These are phyloP conservation scores for Rhizoctonia solani DNA, from an alignment of 1,284 basidiomycete species.

Conservation along the genomic window DNA sequence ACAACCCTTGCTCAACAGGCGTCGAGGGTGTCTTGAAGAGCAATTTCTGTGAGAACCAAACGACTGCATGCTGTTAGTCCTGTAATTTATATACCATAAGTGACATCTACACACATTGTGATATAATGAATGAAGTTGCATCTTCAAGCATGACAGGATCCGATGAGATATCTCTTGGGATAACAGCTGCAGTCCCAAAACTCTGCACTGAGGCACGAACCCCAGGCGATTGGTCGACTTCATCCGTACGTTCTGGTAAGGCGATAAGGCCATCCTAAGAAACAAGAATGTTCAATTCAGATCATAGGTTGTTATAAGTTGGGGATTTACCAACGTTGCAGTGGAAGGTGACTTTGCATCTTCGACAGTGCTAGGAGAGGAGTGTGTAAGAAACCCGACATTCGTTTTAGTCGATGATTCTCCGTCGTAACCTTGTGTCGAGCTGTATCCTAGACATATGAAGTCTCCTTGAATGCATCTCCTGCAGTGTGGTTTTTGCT, in stretches of 20 bases:
- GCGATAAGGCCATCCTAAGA: too few relatives aligned
- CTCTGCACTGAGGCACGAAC: background rate
- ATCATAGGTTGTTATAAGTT: too few relatives aligned
- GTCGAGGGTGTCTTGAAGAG: background rate
- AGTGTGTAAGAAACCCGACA: background rate
- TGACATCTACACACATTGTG: slow-evolving; percentile 4
- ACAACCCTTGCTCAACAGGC: background rate
- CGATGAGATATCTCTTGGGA: background rate
- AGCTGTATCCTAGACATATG: background rate
- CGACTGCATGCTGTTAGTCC: background rate
- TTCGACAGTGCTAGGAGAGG: background rate
- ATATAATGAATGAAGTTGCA: background rate
- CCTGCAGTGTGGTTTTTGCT: background rate
- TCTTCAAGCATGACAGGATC: background rate
- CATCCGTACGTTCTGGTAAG: too few relatives aligned
- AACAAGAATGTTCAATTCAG: too few relatives aligned
- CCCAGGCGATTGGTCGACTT: background rate
- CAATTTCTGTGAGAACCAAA: background rate
- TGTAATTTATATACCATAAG: background rate
- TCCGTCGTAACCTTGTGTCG: background rate
- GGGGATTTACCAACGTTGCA: too few relatives aligned
- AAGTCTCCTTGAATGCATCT: background rate
- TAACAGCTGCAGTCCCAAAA: too few relatives aligned
- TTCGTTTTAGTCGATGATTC: background rate
- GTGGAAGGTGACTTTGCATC: too few relatives aligned